A percentile compares a stretch with the other conserved stretches of the same genome.
phyloP scores from a whole-genome alignment of 2,329 filamentous ascomycete genomes.

The Trichophyton verrucosum region DNA sequence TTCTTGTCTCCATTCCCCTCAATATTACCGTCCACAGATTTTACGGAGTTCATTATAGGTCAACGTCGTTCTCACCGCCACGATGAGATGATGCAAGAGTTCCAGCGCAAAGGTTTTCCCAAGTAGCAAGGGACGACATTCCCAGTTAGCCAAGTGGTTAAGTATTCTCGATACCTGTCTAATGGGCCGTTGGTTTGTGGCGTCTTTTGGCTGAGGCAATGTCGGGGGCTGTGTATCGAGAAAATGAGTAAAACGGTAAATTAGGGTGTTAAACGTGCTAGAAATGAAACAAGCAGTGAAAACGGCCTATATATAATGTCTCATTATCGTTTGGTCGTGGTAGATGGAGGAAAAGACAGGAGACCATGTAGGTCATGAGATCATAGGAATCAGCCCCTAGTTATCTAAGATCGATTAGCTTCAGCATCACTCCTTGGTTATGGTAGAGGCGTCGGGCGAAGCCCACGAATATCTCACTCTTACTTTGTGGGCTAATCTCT shows the following conservation, averaged over 20 bases:
- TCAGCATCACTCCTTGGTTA: background rate
- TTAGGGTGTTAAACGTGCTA: background rate
- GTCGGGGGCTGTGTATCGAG: background rate
- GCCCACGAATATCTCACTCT: background rate
- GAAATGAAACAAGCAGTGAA: background rate
- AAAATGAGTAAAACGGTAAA: background rate
- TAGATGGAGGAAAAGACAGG: background rate
- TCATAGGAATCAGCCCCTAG: background rate
- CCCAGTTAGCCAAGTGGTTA: background rate
- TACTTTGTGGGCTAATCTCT: background rate
- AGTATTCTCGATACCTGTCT: background rate
- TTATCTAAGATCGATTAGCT: background rate
- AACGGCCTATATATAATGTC: background rate
- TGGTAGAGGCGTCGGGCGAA: background rate
- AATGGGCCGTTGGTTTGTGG: background rate
- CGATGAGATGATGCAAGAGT: background rate
- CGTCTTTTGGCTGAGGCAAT: background rate
- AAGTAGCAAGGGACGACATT: background rate
- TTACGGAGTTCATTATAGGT: conserved; percentile 2
- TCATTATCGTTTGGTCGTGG: background rate
- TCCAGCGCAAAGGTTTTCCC: background rate
- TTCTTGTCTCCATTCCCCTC: background rate
- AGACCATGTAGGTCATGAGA: background rate
- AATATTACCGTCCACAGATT: background rate
- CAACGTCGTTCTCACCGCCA: background rate